Conservation (phyloP, 768 basidiomycete species). For the Tylopilus rubrobrunneus region DNA sequence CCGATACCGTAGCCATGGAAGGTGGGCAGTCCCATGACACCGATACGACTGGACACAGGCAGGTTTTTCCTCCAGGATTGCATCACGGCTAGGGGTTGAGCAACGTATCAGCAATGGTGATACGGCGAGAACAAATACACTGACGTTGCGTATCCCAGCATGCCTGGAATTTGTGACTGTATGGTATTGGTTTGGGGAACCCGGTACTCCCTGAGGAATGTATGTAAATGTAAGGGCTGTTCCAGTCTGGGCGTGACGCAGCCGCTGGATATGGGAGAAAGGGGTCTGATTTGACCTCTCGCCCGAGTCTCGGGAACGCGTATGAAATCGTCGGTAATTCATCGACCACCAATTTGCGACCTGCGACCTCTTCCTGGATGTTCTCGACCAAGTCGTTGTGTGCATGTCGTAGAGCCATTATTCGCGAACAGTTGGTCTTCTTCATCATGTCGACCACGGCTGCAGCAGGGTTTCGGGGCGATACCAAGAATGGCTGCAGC, state of each 20-base stretch:
- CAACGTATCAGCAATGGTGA: neutral
- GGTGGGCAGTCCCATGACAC: neutral
- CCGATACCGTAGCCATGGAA: neutral
- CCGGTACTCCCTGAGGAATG: neutral
- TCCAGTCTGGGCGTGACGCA: neutral
- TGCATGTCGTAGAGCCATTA: slow-evolving; percentile 13
- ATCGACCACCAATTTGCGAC: neutral
- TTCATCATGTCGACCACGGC: slow-evolving; percentile 30
- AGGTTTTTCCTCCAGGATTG: neutral
- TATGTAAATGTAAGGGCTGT: neutral
- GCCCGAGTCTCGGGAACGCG: neutral
- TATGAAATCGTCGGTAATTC: neutral
- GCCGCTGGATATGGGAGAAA: neutral
- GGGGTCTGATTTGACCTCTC: neutral
- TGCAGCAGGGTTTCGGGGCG: slow-evolving; percentile 39
- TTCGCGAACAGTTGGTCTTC: slow-evolving; percentile 15
- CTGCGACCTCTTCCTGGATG: neutral
- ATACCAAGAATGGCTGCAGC: slow-evolving; percentile 32
- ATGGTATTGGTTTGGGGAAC: neutral
- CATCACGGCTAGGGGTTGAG: neutral
- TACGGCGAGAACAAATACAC: neutral
- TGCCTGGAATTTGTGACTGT: neutral
- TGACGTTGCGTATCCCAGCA: neutral
- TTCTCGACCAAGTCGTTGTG: slow-evolving; percentile 13
- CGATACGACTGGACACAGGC: neutral